Evolutionary conservation across 805 yeast species (phyloP), one percentile per base, ranked within the genome.

Genomic region (Candida alai): DNA sequence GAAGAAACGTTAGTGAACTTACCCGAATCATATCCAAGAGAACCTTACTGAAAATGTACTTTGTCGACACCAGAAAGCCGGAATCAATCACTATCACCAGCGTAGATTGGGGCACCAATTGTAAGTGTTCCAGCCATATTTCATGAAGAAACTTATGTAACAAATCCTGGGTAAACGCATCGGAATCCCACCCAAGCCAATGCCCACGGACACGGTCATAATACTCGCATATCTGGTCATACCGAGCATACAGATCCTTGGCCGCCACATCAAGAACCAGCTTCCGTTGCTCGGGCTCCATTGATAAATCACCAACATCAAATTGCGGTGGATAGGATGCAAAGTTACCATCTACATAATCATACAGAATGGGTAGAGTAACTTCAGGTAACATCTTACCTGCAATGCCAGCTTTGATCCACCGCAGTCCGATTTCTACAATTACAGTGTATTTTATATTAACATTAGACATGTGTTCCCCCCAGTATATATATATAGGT

Each of bases 371-470:
- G 3, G 45, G 17, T 12, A 39, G 28, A 4, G 37, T 40, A 6
- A 18, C 28, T 3, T 58, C 28, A 15, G 44, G 60, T 6, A 10
- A 4, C n/a, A 42, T 33, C 5, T 49, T 49, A 2, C 63, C 63
- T 2, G 54, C 55, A 40, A 47, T 30, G 2, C 64, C 64, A 10
- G 43, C 52, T 37, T 46, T 38, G 16, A 56, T 37, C 10, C 36
- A 31, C 19, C 44, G 28, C 8, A 41, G 21, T 3, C 41, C 45
- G 15, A 49, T 41, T 25, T 48, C 52, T 16, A 49, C 23, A 24
- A 49, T 35, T 21, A 49, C 30, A 25, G 44, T 43, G 13, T 22
- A 9, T 29, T 14, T 29, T 29, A 9, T 30, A 9, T 24, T 9
- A 8, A 9, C 13, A 24, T 5, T 9, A 9, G 8, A 24, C 5